Percentiles rank a stretch among this genome's conserved stretches.
Conservation (phyloP, 148 eudicot species). For the Tetragonia tetragonoides region DNA sequence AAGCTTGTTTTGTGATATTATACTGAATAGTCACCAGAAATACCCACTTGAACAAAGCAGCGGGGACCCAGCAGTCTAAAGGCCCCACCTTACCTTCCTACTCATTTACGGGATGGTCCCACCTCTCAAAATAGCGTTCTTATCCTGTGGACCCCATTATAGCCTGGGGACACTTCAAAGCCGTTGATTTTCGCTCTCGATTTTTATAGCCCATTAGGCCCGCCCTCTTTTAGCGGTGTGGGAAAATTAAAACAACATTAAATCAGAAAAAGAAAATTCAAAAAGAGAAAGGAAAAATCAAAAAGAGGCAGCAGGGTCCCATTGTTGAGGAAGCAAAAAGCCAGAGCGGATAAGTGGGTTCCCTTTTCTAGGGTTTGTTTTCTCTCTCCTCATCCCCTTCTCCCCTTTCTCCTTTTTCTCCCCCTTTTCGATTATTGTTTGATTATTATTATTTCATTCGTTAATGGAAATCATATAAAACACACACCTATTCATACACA, state of each 20-base stretch:
- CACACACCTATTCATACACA: too few relatives aligned
- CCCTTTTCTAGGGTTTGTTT: conserved; percentile 40
- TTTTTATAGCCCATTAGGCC: background rate
- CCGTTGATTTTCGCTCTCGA: conserved; percentile 25
- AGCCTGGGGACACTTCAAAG: background rate
- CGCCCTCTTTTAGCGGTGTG: conserved; percentile 11
- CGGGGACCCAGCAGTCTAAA: conserved; percentile 12
- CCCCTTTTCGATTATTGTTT: background rate
- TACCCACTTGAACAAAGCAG: conserved; percentile 20
- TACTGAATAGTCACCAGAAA: background rate
- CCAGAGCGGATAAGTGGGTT: conserved; percentile 50
- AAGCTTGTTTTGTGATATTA: too few relatives aligned
- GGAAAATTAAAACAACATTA: background rate
- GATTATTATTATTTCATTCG: background rate
- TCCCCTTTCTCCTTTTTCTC: background rate
- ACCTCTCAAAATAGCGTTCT: conserved; percentile 20
- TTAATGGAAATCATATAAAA: background rate
- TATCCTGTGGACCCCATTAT: conserved; percentile 31
- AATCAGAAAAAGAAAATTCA: background rate
- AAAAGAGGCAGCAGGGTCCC: conserved; percentile 33
- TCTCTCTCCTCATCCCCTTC: conserved; percentile 19
- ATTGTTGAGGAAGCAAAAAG: conserved; percentile 21
- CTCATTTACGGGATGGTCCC: conserved; percentile 6
- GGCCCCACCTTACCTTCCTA: background rate
- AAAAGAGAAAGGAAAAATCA: background rate